These are phyloP conservation scores for Monilinia aucupariae DNA, from an alignment of 2,329 filamentous ascomycete genomes.

Conservation along the genomic window DNA sequence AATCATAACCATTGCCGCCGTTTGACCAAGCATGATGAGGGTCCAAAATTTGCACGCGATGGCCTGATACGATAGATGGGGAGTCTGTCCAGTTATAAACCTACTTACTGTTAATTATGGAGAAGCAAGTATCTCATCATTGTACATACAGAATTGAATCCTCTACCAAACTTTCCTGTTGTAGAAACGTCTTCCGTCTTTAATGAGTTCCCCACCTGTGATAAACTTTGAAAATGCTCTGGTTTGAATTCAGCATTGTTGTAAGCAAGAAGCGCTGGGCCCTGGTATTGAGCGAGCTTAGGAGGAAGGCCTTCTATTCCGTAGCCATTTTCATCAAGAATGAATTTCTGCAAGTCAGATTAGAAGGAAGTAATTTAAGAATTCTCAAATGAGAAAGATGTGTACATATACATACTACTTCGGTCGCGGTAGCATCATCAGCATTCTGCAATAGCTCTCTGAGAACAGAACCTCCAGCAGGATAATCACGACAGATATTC, in stretches of 20 bases:
- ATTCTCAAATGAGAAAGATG: too few relatives aligned
- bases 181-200: conserved; percentile 36
- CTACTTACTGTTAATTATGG: conserved; percentile 20
- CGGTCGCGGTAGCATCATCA: conserved; percentile 88
- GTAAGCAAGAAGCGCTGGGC: conserved; percentile 35
- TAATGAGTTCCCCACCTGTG: conserved; percentile 32
- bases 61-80: conserved; percentile 35
- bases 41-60: conserved; percentile 34
- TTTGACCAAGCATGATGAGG: conserved; percentile 35
- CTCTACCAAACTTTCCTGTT: conserved; percentile 37
- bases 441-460: conserved; percentile 96
- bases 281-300: conserved; percentile 34
- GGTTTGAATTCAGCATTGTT: conserved; percentile 35
- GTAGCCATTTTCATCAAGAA: conserved; percentile 32
- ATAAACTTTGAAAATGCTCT: conserved; percentile 35
- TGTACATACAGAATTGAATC: conserved; percentile 35
- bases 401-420: too few relatives aligned
- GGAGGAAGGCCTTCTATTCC: conserved; percentile 27
- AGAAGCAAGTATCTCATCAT: not conserved
- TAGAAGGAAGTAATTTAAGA: too few relatives aligned
- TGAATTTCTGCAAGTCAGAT: conserved; percentile 29
- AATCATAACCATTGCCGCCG: conserved; percentile 34
- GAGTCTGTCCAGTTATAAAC: conserved; percentile 38
- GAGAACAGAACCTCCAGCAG: conserved; percentile 76
- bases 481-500: conserved; percentile 45